Base-by-base conservation (phyloP, 148 eudicot species). In the Nyssa sinensis region DNA sequence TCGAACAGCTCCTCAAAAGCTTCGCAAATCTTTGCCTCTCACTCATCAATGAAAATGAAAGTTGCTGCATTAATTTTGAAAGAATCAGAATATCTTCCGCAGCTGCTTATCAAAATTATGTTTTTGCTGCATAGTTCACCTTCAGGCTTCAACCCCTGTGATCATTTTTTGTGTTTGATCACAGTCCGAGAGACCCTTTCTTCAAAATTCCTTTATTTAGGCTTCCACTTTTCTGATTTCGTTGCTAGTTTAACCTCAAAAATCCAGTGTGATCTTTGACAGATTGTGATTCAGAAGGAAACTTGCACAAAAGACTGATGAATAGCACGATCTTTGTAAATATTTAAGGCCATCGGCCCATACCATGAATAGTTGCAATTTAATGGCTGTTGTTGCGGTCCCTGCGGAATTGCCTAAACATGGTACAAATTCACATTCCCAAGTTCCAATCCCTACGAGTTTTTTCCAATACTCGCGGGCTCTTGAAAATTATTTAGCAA, bases 21-120 rank as follows among this genome's bases (percentile, higher is more conserved):
- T 86, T 81, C 34, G 86, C 77, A 6, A 86, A 71, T 28, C 71
- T 77, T 58, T 82, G 69, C 76, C 72, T 77, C 64, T 84, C 84
- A 33, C 49, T 76, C 71, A 84, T 80, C 41, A 86, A 39, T 74
- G 79, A 49, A 57, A 49, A 53, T 28, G 74, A 41, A 19, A 78
- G 25, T 73, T 74, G 81, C 62, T 72, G 76, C 85, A 84, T 78
- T 70, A 73, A 64, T 13, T 21, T 5, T 55, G 23, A 55, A 7
- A 55, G 14, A 44, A 14, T 44, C 51, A 44, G 3, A 44, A 44
- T 44, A 44, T 44, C 51, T 44, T 53, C 59, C 59, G n/a, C n/a
- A n/a, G n/a, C n/a, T 23, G 4, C 9, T 4, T 49, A 49, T 13
- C 59, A 21, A 53, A 17, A 49, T 49, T 49, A 13, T 49, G 55